Percentiles rank a stretch among this genome's conserved stretches.
These are phyloP conservation scores for Nephelium lappaceum DNA, from an alignment of 345 rosid genomes.

Conservation along the genomic window DNA sequence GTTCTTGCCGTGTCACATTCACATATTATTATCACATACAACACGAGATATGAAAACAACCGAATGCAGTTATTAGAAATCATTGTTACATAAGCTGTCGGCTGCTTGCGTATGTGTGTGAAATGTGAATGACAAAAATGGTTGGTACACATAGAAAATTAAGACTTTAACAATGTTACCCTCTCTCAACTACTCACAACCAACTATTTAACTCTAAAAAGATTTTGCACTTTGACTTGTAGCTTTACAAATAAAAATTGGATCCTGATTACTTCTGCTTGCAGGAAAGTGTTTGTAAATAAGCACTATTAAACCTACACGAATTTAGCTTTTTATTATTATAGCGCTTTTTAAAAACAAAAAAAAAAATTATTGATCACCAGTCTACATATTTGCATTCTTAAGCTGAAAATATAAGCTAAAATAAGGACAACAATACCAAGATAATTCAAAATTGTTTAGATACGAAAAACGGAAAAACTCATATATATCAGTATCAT, in stretches of 20 bases:
- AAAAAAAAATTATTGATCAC: no score
- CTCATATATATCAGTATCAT: neutral
- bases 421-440: no score
- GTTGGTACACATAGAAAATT: neutral
- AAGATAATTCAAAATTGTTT: no score
- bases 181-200: conserved; percentile 20
- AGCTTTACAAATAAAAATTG: neutral
- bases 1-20: neutral
- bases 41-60: conserved; percentile 34
- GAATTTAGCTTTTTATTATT: neutral
- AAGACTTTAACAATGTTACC: neutral
- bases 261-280: neutral
- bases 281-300: neutral
- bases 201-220: neutral
- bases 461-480: neutral
- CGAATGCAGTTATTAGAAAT: neutral
- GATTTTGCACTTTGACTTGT: neutral
- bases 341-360: no score
- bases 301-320: neutral
- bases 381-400: no score
- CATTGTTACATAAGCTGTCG: conserved; percentile 4
- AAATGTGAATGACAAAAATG: conserved; percentile 3
- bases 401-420: no score
- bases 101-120: neutral
- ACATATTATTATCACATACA: conserved; percentile 8